phyloP scores from a whole-genome alignment of 2,329 filamentous ascomycete species.

The Nigrospora osmanthi region DNA sequence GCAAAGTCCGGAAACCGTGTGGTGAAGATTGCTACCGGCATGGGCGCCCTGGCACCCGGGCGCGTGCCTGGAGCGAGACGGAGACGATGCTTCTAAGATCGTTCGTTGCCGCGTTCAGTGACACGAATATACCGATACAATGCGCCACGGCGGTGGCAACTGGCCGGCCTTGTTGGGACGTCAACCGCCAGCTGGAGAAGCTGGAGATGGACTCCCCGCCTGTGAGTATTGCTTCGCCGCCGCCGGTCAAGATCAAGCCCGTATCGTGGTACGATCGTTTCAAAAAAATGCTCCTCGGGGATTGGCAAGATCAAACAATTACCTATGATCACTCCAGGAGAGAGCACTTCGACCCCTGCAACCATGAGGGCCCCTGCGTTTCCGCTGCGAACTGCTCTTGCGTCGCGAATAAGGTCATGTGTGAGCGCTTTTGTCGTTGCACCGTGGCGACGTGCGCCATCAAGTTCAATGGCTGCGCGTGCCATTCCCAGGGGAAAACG shows the following conservation, averaged over 20 bases:
- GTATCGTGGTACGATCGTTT: conserved; percentile 49
- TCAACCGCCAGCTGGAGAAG: conserved; percentile 34
- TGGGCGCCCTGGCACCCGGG: conserved; percentile 21
- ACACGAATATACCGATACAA: conserved; percentile 34
- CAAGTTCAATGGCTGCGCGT: conserved; percentile 61
- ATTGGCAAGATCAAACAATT: conserved; percentile 48
- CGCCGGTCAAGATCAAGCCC: conserved; percentile 29
- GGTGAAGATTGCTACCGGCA: conserved; percentile 33
- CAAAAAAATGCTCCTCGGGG: conserved; percentile 43
- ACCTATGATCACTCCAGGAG: conserved; percentile 48
- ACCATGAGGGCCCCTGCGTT: conserved; percentile 61
- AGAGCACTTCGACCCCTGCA: conserved; percentile 56
- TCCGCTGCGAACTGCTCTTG: conserved; percentile 50
- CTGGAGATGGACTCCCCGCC: conserved; percentile 25
- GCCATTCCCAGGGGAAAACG: conserved; percentile 50
- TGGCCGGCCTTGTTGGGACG: conserved; percentile 44
- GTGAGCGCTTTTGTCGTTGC: conserved; percentile 66
- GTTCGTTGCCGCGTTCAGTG: conserved; percentile 34
- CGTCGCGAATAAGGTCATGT: conserved; percentile 52
- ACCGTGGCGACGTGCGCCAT: conserved; percentile 49
- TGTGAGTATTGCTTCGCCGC: conserved; percentile 11
- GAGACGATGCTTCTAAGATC: conserved; percentile 40
- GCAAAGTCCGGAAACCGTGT: conserved; percentile 22
- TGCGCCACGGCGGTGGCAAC: conserved; percentile 43
- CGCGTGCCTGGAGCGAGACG: conserved; percentile 37